These are phyloP conservation scores for Lentinula raphanica DNA, from an alignment of 768 basidiomycete species.

Conservation along the genomic window DNA sequence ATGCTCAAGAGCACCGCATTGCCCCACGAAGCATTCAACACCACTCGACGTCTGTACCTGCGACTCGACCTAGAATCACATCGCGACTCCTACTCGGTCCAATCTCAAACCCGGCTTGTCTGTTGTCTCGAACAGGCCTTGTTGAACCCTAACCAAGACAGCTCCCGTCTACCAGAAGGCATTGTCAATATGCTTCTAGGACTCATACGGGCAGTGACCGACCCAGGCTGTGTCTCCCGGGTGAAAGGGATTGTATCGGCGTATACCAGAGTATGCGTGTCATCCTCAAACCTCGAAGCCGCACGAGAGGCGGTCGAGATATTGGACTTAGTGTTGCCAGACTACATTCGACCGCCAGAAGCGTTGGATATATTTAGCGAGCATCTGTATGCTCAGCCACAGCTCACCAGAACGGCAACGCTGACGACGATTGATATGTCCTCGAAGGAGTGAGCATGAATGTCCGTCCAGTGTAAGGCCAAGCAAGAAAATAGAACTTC, in stretches of 20 bases:
- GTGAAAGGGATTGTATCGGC: background rate
- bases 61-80: slow-evolving; percentile 15
- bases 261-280: slow-evolving; percentile 2
- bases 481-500: too few relatives aligned
- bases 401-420: background rate
- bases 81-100: background rate
- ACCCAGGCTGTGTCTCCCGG: background rate
- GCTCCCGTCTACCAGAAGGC: background rate
- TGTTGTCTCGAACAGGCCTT: background rate
- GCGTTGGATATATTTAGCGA: slow-evolving; percentile 4
- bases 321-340: background rate
- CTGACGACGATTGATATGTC: background rate
- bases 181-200: background rate
- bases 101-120: background rate
- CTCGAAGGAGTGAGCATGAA: background rate
- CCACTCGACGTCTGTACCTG: slow-evolving; percentile 31
- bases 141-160: background rate
- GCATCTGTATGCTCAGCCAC: slow-evolving; percentile 2
- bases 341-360: background rate
- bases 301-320: background rate
- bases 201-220: background rate
- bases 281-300: background rate
- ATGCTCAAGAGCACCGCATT: slow-evolving; percentile 11
- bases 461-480: too few relatives aligned
- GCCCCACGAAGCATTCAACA: slow-evolving; percentile 34